Percentiles rank a stretch among this genome's conserved stretches.
Evolutionary conservation across 2,329 filamentous ascomycete species (phyloP).

Genomic region (Penicillium sumatraense): DNA sequence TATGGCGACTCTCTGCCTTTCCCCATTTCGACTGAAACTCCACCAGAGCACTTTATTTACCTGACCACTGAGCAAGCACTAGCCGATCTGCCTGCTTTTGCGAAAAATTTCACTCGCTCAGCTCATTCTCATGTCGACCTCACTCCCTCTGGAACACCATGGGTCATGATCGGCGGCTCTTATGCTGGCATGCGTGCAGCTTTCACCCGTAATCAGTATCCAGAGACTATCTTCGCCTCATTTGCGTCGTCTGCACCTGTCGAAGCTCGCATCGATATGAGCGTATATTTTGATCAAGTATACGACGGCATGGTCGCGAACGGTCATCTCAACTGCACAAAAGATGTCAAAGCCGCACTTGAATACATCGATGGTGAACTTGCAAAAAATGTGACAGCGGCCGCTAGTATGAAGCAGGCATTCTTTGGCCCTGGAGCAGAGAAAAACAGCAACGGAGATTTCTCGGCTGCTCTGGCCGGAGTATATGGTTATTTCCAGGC

Average conservation of each 20-base stretch:
- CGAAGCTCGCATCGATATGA: slow-evolving; percentile 55
- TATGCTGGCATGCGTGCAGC: slow-evolving; percentile 51
- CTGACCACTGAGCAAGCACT: slow-evolving; percentile 50
- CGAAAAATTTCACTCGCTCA: slow-evolving; percentile 42
- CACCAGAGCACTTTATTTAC: slow-evolving; percentile 46
- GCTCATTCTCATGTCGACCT: slow-evolving; percentile 40
- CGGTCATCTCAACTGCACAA: slow-evolving; percentile 56
- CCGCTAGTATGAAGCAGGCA: slow-evolving; percentile 48
- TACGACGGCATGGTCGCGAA: slow-evolving; percentile 54
- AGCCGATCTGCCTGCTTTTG: slow-evolving; percentile 52
- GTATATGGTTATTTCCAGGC: slow-evolving; percentile 51
- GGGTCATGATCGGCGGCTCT: slow-evolving; percentile 53
- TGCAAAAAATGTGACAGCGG: slow-evolving; percentile 38
- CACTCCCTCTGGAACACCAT: slow-evolving; percentile 47
- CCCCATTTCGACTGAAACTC: slow-evolving; percentile 39
- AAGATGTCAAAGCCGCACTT: slow-evolving; percentile 55
- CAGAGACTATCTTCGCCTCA: slow-evolving; percentile 46
- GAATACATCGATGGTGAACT: slow-evolving; percentile 55
- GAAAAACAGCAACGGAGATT: slow-evolving; percentile 52
- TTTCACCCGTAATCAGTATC: slow-evolving; percentile 49
- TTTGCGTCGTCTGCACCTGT: slow-evolving; percentile 51
- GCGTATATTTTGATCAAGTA: slow-evolving; percentile 56
- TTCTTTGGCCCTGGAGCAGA: slow-evolving; percentile 55
- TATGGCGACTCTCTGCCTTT: slow-evolving; percentile 49
- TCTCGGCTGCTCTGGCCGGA: slow-evolving; percentile 49